Percentiles rank a stretch among this genome's conserved stretches.
These are phyloP conservation scores for Taphrina flavorubra DNA, from an alignment of 1,139 yeast genomes.

Conservation along the genomic window DNA sequence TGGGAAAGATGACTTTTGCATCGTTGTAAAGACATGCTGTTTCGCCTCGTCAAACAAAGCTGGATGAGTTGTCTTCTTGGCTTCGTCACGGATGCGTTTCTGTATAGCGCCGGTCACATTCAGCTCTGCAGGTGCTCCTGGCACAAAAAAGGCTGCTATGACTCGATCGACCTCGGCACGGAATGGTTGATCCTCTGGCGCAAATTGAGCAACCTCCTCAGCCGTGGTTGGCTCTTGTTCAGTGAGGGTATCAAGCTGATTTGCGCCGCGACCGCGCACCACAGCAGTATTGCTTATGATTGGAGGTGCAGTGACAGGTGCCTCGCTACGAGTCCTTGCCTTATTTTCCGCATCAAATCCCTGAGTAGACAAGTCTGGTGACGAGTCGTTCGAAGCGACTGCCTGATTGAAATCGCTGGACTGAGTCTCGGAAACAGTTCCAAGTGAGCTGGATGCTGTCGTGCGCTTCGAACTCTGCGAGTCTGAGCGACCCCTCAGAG, in stretches of 20 bases:
- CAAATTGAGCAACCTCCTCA: constrained; percentile 29
- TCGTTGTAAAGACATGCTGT: constrained; percentile 29
- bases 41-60: constrained; percentile 37
- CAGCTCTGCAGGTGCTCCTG: constrained; percentile 40
- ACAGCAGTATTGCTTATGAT: constrained; percentile 1
- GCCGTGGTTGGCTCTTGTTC: constrained; percentile 34
- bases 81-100: constrained; percentile 28
- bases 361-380: constrained; percentile 1
- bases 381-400: background rate
- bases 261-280: constrained; percentile 15
- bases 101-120: constrained; percentile 38
- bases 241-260: constrained; percentile 23
- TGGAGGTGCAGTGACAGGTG: constrained; percentile 15
- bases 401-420: background rate
- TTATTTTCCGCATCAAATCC: background rate
- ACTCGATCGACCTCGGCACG: constrained; percentile 38
- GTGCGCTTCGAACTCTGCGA: constrained; percentile 31
- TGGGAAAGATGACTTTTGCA: constrained; percentile 38
- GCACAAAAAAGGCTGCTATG: constrained; percentile 33
- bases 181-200: constrained; percentile 34
- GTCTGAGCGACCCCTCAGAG: constrained; percentile 27
- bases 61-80: constrained; percentile 38
- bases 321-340: background rate
- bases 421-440: constrained; percentile 8
- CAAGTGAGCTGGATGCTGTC: constrained; percentile 4